phyloP scores from a whole-genome alignment of 2,329 filamentous ascomycete species.

The Fusarium citri region DNA sequence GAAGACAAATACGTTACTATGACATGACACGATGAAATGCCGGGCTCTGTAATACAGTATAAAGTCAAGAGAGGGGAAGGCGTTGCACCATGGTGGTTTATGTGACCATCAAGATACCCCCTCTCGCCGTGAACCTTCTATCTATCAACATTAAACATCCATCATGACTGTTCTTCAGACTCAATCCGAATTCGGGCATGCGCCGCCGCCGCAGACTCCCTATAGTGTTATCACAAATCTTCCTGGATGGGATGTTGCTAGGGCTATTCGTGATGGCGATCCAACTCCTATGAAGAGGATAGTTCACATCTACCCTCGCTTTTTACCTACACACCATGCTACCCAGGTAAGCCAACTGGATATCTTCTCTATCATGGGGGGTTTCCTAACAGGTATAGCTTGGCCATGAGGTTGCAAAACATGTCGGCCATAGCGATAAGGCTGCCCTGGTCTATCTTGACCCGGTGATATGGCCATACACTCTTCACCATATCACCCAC shows the following conservation, averaged over 20 bases:
- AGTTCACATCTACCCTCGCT: constrained; percentile 60
- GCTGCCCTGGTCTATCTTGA: constrained; percentile 49
- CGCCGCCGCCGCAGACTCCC: constrained; percentile 59
- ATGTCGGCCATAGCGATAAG: constrained; percentile 45
- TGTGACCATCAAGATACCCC: background rate
- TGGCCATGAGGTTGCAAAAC: constrained; percentile 51
- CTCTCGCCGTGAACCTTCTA: background rate
- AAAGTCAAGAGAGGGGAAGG: background rate
- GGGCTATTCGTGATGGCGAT: constrained; percentile 57
- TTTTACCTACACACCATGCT: constrained; percentile 55
- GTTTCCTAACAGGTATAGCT: constrained; percentile 49
- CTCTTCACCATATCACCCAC: constrained; percentile 49
- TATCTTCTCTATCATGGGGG: no score
- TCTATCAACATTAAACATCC: background rate
- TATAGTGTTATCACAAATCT: constrained; percentile 61
- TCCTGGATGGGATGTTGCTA: constrained; percentile 57
- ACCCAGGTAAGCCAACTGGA: constrained; percentile 45
- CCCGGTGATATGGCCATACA: constrained; percentile 48
- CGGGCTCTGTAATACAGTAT: background rate
- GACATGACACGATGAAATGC: background rate
- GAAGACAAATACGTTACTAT: background rate
- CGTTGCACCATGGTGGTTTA: background rate
- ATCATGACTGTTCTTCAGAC: constrained; percentile 54
- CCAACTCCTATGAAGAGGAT: constrained; percentile 49
- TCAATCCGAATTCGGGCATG: constrained; percentile 57